A percentile compares a stretch with the other conserved stretches of the same genome.
Evolutionary conservation across 179 eudicot genomes (phyloP).

Genomic region (Actinidia arguta): DNA sequence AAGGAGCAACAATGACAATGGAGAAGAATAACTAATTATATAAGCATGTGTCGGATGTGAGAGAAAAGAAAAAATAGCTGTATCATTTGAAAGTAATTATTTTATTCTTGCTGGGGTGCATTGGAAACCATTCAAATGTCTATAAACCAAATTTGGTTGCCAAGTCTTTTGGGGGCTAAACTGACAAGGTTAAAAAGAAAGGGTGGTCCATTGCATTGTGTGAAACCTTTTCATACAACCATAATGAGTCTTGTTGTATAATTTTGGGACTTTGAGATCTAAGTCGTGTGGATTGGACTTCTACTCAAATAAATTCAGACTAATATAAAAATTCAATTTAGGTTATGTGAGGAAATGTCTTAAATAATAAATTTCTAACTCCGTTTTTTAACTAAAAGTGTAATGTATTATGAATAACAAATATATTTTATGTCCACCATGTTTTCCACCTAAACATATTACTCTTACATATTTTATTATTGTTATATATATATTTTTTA

Average conservation of each 20-base stretch:
- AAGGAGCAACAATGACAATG: no score
- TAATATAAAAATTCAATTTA: no score
- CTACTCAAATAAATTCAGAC: no score
- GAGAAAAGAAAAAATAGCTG: background rate
- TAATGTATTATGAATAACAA: background rate
- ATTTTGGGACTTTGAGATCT: background rate
- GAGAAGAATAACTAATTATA: no score
- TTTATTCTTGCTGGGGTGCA: background rate
- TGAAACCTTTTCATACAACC: background rate
- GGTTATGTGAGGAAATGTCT: no score
- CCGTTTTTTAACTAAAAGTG: background rate
- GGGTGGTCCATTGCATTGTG: background rate
- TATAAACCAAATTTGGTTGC: background rate
- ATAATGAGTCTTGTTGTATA: background rate
- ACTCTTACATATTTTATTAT: no score
- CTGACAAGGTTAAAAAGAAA: background rate
- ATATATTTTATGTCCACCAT: no score
- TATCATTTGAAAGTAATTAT: constrained; percentile 2
- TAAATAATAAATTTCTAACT: no score
- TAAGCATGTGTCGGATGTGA: background rate
- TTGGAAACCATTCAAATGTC: background rate
- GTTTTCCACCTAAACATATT: no score
- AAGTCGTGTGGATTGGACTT: no score
- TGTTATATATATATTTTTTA: no score
- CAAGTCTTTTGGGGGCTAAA: background rate